Percentiles rank a stretch among this genome's conserved stretches.
phyloP scores from a whole-genome alignment of 176 grass and related monocot species.

The Oryza nivara region DNA sequence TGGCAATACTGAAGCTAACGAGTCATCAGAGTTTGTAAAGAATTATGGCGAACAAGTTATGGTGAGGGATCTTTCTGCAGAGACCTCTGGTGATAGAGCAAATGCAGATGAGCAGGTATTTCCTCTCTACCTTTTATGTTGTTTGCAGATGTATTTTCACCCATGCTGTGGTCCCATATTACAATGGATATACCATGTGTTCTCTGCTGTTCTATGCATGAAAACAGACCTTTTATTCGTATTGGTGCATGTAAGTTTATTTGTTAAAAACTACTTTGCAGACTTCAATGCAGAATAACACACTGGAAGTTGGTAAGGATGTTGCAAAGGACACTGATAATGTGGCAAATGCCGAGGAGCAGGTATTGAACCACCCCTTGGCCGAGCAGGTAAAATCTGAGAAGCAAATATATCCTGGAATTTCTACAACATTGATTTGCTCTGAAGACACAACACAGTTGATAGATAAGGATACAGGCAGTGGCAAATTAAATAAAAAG shows the following conservation, averaged over 20 bases:
- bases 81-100: neutral
- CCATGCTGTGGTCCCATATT: neutral
- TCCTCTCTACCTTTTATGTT: neutral
- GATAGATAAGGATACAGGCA: slow-evolving; percentile 12
- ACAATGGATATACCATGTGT: neutral
- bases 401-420: slow-evolving; percentile 14
- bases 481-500: slow-evolving; percentile 6
- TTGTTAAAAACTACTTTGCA: slow-evolving; percentile 34
- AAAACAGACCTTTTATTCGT: neutral
- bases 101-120: slow-evolving; percentile 38
- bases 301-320: neutral
- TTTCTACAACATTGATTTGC: slow-evolving; percentile 9
- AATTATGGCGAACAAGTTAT: slow-evolving; percentile 14
- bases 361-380: slow-evolving; percentile 18
- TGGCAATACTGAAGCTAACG: slow-evolving; percentile 20
- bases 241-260: neutral
- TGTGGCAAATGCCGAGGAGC: slow-evolving; percentile 16
- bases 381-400: slow-evolving; percentile 21
- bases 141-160: neutral
- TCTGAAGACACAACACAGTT: slow-evolving; percentile 31
- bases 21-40: slow-evolving; percentile 25
- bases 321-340: slow-evolving; percentile 9
- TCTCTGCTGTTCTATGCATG: neutral
- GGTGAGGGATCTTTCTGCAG: neutral
- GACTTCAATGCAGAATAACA: slow-evolving; percentile 3